These are phyloP conservation scores for Lentinus tigrinus DNA, from an alignment of 768 basidiomycete genomes.

Conservation along the genomic window DNA sequence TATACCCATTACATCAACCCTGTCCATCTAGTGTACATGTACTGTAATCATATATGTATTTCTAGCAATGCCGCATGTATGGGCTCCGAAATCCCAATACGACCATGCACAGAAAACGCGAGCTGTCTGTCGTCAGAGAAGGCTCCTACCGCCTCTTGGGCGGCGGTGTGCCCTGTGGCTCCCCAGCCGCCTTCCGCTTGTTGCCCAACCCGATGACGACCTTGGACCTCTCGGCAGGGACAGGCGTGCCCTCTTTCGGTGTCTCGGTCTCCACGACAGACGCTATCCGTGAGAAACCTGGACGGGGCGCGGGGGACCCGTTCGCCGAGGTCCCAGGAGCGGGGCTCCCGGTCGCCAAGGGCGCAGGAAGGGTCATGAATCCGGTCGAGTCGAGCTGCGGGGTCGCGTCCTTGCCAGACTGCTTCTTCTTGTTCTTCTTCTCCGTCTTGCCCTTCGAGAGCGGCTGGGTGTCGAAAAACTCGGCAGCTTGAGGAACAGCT, in stretches of 20 bases:
- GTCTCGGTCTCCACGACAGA: slow-evolving; percentile 47
- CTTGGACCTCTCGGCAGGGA: slow-evolving; percentile 64
- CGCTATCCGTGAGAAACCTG: slow-evolving; percentile 78
- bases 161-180: slow-evolving; percentile 64
- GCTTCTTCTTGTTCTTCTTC: slow-evolving; percentile 79
- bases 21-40: slow-evolving; percentile 18
- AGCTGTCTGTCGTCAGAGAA: too few species aligned
- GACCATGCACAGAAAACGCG: background rate
- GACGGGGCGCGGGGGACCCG: slow-evolving; percentile 65
- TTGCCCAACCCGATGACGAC: slow-evolving; percentile 74
- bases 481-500: slow-evolving; percentile 82
- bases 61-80: slow-evolving; percentile 1
- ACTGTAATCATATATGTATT: slow-evolving; percentile 15
- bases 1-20: background rate
- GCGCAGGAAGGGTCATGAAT: slow-evolving; percentile 73
- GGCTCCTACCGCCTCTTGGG: slow-evolving; percentile 52
- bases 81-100: background rate
- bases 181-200: slow-evolving; percentile 79
- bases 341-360: slow-evolving; percentile 40
- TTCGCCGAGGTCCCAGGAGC: slow-evolving; percentile 26
- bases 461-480: slow-evolving; percentile 79
- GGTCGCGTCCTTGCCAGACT: slow-evolving; percentile 49
- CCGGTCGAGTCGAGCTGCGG: slow-evolving; percentile 51
- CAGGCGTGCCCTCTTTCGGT: slow-evolving; percentile 51
- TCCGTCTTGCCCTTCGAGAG: slow-evolving; percentile 83